These are phyloP conservation scores for Truncatella angustata DNA, from an alignment of 2,329 filamentous ascomycete species.

Conservation along the genomic window DNA sequence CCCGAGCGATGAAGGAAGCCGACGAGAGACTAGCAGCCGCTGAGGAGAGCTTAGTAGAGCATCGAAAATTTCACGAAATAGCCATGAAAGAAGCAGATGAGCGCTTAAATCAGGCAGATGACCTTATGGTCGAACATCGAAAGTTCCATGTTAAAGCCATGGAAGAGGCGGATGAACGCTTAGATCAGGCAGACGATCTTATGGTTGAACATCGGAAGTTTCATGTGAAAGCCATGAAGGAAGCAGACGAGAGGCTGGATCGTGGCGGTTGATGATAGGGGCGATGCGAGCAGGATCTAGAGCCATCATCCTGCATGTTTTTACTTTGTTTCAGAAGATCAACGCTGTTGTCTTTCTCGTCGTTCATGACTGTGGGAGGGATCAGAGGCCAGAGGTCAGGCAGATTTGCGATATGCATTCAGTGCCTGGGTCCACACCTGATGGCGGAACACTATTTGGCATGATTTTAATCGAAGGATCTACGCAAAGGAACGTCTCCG, in stretches of 20 bases:
- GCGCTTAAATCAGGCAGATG: not conserved
- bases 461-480: too few species aligned
- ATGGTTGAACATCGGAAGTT: conserved; percentile 1
- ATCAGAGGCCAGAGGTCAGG: too few species aligned
- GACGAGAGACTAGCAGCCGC: conserved; percentile 3
- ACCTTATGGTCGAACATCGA: not conserved
- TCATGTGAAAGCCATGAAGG: conserved; percentile 4
- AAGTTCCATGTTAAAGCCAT: not conserved
- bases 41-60: not conserved
- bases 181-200: not conserved
- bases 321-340: too few species aligned
- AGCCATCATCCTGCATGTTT: too few species aligned
- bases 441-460: too few species aligned
- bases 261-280: not conserved
- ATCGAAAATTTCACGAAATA: not conserved
- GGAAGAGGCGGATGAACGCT: conserved; percentile 1
- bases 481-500: too few species aligned
- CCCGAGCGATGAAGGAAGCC: conserved; percentile 6
- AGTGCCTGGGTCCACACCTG: too few species aligned
- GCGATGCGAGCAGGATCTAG: too few species aligned
- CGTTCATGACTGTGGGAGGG: too few species aligned
- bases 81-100: conserved; percentile 8
- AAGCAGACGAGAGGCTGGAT: conserved; percentile 3
- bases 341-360: too few species aligned
- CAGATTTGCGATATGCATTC: too few species aligned